Base-by-base conservation (phyloP, 108 stramenopile species). In the Discostella stelligeroides region DNA sequence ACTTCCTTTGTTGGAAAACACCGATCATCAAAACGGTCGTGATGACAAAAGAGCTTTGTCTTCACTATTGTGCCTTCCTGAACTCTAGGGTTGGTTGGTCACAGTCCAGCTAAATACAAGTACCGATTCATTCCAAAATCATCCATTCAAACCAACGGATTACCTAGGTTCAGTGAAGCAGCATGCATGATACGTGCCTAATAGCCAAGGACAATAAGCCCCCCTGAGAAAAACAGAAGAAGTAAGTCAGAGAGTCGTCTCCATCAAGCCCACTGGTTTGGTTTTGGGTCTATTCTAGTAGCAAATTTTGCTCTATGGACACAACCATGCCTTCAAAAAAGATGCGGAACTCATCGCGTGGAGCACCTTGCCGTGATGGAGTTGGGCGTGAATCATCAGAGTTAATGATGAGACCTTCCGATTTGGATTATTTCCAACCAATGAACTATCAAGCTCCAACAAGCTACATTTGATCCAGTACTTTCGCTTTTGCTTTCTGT, bases 221-320 rank as follows among this genome's bases (percentile, higher is more conserved):
- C 24, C 82, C 82, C 56, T 79, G 81, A 45, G 74, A 17, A 12
- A 67, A 72, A 18, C 81, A 73, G 45, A 74, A 82, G n/a, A 13
- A 48, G 50, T 78, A 63, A 38, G 24, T n/a, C n/a, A n/a, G 42
- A n/a, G 76, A 58, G 7, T 66, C 56, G 38, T 82, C 81, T 53
- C 79, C 81, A 42, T 82, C 81, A 10, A 82, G 66, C 24, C n/a
- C 14, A 23, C 49, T 49, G 62, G 79, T 56, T 51, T 39, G 61
- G 14, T 42, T 23, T 30, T 82, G 81, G 15, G 67, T 69, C 21
- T 39, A 39, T 58, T 63, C 54, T 7, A 77, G 81, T n/a, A 77
- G 81, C 14, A 54, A 39, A 30, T 74, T 59, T 28, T 77, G 72
- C 58, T 82, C 77, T 47, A 82, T 75, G 24, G 70, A 46, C 10